Percentiles rank a stretch among this genome's conserved stretches.
phyloP scores from a whole-genome alignment of 306 rosid genomes.

The Alnus glutinosa region DNA sequence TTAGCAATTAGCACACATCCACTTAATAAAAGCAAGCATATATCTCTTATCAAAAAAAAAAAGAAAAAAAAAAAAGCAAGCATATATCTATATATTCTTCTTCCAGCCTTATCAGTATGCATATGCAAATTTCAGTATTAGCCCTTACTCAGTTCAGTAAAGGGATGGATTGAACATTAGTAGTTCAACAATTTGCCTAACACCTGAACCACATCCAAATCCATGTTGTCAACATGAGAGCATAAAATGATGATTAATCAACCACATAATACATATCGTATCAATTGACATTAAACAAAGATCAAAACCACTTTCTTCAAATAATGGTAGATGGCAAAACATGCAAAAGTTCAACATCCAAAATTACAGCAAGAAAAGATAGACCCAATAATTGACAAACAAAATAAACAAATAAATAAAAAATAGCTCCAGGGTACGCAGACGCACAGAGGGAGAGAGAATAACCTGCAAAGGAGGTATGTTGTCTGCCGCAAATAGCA shows the following conservation, averaged over 20 bases:
- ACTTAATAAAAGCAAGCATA: not conserved
- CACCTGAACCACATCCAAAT: not conserved
- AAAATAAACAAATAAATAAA: no score
- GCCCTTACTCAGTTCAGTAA: not conserved
- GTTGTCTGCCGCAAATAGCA: slow-evolving; percentile 96
- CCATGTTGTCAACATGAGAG: not conserved
- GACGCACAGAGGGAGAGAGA: not conserved
- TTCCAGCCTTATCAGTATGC: not conserved
- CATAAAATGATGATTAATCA: not conserved
- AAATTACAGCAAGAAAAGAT: not conserved
- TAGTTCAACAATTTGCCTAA: not conserved
- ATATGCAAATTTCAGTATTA: not conserved
- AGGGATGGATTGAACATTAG: not conserved
- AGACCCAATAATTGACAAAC: not conserved
- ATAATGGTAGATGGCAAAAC: not conserved
- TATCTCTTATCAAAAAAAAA: no score
- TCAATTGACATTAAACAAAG: not conserved
- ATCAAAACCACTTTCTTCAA: not conserved
- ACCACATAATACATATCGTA: not conserved
- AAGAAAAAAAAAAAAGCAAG: no score
- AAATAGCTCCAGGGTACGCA: no score
- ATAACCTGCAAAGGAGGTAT: slow-evolving; percentile 92
- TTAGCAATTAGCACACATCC: not conserved
- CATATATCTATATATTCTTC: not conserved
- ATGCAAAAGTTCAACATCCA: not conserved